Evolutionary conservation across 1,139 yeast genomes (phyloP).

Genomic region (Suhomyces bolitotheri): DNA sequence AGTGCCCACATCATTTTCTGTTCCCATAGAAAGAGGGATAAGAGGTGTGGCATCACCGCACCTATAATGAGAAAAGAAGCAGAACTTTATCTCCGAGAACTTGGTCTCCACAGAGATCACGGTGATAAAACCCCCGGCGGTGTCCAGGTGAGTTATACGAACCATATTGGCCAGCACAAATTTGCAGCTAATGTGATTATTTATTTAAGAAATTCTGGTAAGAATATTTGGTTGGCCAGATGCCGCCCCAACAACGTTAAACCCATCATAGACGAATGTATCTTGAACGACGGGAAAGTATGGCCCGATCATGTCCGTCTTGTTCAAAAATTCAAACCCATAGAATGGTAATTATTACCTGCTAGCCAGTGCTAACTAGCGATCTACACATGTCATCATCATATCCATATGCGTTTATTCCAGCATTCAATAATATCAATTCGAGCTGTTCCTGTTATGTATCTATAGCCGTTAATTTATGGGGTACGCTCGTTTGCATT

Average conservation of each 20-base stretch:
- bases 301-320: constrained; percentile 72
- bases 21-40: constrained; percentile 88
- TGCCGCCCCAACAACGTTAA: constrained; percentile 75
- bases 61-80: constrained; percentile 85
- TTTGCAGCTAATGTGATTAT: constrained; percentile 85
- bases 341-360: constrained; percentile 56
- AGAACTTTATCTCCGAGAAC: constrained; percentile 68
- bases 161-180: constrained; percentile 96
- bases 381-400: too few relatives aligned
- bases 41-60: constrained; percentile 91
- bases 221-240: constrained; percentile 85
- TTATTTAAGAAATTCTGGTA: constrained; percentile 64
- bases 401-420: too few relatives aligned
- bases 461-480: too few relatives aligned
- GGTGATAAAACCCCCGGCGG: constrained; percentile 78
- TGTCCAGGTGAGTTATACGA: constrained; percentile 64
- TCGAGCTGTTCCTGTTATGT: too few relatives aligned
- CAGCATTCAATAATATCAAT: too few relatives aligned
- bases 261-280: constrained; percentile 73
- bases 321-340: constrained; percentile 53
- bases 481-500: too few relatives aligned
- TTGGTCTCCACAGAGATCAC: constrained; percentile 68
- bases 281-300: constrained; percentile 62
- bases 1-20: constrained; percentile 72
- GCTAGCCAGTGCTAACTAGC: too few relatives aligned